Conservation (phyloP, 176 grass and related monocot species). For the Triticum monococcum region DNA sequence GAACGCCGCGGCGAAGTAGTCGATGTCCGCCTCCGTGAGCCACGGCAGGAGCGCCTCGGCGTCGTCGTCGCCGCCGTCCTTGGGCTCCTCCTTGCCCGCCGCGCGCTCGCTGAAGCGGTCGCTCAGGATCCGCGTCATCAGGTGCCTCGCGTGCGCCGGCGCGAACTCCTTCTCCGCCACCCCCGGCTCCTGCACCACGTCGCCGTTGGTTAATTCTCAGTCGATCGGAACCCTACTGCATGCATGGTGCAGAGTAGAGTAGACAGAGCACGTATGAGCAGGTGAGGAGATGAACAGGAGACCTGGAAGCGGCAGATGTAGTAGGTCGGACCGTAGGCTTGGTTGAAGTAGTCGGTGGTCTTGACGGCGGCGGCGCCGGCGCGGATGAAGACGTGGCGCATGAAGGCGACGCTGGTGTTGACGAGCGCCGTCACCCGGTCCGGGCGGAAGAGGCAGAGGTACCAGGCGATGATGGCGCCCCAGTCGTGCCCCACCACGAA, state of each 20-base stretch:
- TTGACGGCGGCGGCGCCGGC: slow-evolving; percentile 29
- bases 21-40: slow-evolving; percentile 44
- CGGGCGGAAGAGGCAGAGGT: slow-evolving; percentile 71
- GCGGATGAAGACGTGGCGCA: slow-evolving; percentile 37
- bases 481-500: slow-evolving; percentile 74
- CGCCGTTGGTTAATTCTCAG: too few relatives aligned
- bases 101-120: slow-evolving; percentile 2
- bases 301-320: slow-evolving; percentile 83
- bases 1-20: slow-evolving; percentile 35
- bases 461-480: slow-evolving; percentile 76
- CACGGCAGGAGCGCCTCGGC: slow-evolving; percentile 5
- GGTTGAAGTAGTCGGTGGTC: slow-evolving; percentile 43
- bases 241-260: too few relatives aligned
- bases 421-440: slow-evolving; percentile 65
- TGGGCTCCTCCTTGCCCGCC: neutral
- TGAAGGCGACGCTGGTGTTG: slow-evolving; percentile 65
- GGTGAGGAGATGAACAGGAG: too few relatives aligned
- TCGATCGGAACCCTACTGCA: too few relatives aligned
- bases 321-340: slow-evolving; percentile 51
- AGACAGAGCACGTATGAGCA: neutral
- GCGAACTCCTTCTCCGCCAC: slow-evolving; percentile 35
- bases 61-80: neutral
- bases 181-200: slow-evolving; percentile 32
- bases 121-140: slow-evolving; percentile 15
- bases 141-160: slow-evolving; percentile 17